Conservation (phyloP, 768 basidiomycete genomes). For the Strobilomyces dryophilus region DNA sequence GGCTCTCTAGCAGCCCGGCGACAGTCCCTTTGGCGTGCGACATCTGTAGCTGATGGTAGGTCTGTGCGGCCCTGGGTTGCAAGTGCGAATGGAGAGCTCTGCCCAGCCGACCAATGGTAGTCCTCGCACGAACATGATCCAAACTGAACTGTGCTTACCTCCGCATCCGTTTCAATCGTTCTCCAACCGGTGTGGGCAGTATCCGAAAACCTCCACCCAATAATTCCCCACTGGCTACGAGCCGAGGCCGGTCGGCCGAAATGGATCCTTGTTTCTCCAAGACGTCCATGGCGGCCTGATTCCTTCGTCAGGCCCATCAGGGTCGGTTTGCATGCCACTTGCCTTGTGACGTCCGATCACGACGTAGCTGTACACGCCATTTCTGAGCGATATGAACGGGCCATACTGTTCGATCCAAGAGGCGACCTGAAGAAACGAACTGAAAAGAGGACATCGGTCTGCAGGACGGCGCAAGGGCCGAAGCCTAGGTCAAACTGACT, state of each 20-base stretch:
- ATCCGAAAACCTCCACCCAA: slow-evolving; percentile 51
- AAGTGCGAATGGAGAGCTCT: slow-evolving; percentile 54
- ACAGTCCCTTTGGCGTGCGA: slow-evolving; percentile 21
- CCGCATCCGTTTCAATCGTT: slow-evolving; percentile 51
- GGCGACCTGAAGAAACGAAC: slow-evolving; percentile 30
- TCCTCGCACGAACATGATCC: neutral
- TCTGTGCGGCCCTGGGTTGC: slow-evolving; percentile 42
- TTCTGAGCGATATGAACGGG: slow-evolving; percentile 49
- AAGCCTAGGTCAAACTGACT: neutral
- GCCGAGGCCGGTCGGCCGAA: slow-evolving; percentile 44
- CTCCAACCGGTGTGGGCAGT: slow-evolving; percentile 44
- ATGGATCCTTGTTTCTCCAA: slow-evolving; percentile 56
- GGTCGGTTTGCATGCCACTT: neutral
- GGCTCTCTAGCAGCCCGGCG: slow-evolving; percentile 9
- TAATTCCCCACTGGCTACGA: slow-evolving; percentile 46
- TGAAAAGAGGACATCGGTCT: neutral
- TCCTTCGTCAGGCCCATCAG: neutral
- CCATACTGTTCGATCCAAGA: slow-evolving; percentile 56
- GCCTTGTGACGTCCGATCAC: slow-evolving; percentile 19
- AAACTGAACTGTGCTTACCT: slow-evolving; percentile 30
- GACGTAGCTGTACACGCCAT: slow-evolving; percentile 31
- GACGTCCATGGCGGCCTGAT: slow-evolving; percentile 51
- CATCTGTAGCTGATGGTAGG: slow-evolving; percentile 43
- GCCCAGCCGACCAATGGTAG: too few species aligned
- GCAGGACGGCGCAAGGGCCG: neutral